Conservation (phyloP, 371 early-diverging fungal species). For the Mortierella sp. region DNA sequence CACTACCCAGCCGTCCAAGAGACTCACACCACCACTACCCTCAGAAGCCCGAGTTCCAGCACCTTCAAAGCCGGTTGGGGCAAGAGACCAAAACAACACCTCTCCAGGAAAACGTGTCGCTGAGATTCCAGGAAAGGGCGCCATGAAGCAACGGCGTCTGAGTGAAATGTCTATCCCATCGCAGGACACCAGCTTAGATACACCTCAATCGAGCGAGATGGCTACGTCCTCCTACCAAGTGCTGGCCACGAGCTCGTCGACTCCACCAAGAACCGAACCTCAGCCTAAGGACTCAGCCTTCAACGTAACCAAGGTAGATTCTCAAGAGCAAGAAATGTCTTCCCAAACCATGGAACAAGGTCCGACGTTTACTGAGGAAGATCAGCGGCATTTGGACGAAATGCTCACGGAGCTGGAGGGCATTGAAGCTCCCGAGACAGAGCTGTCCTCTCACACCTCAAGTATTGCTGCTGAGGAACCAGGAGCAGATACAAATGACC, state of each 20-base stretch:
- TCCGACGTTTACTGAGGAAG: neutral
- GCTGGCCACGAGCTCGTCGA: neutral
- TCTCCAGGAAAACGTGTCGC: conserved; percentile 43
- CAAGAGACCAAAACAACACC: neutral
- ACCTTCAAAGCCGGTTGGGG: neutral
- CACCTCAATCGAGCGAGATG: neutral
- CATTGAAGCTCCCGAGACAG: conserved; percentile 20
- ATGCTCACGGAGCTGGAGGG: conserved; percentile 30
- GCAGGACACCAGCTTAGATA: conserved; percentile 8
- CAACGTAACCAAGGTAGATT: neutral
- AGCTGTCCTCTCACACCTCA: neutral
- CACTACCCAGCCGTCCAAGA: conserved; percentile 2
- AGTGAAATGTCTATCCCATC: conserved; percentile 24
- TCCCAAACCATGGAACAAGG: conserved; percentile 14
- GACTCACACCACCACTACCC: conserved; percentile 20
- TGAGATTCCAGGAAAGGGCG: conserved; percentile 25
- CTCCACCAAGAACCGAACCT: neutral
- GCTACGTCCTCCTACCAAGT: too few relatives aligned
- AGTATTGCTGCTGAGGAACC: neutral
- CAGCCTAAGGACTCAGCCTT: neutral
- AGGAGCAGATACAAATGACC: neutral
- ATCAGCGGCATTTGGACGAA: conserved; percentile 16
- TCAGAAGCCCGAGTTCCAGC: conserved; percentile 6
- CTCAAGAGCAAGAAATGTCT: neutral
- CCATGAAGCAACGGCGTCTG: conserved; percentile 39